phyloP scores from a whole-genome alignment of 768 basidiomycete species.

The Hygrocybe coccinea region DNA sequence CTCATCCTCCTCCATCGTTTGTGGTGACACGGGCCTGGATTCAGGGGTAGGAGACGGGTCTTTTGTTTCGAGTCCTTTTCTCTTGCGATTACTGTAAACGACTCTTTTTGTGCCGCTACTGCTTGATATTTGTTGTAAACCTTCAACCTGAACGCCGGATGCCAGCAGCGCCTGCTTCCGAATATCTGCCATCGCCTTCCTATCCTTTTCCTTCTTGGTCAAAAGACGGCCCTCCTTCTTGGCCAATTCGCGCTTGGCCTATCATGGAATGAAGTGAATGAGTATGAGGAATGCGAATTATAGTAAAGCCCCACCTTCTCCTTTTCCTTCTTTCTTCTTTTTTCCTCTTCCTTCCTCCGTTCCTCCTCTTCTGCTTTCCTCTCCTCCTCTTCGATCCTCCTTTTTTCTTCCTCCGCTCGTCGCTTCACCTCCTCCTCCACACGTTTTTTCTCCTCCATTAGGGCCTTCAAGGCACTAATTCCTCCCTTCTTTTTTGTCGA shows the following conservation, averaged over 20 bases:
- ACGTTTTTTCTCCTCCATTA: slow-evolving; percentile 90
- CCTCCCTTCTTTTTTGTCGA: slow-evolving; percentile 69
- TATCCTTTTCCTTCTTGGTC: slow-evolving; percentile 97
- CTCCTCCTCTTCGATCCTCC: slow-evolving; percentile 87
- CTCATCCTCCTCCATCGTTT: slow-evolving; percentile 26
- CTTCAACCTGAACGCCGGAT: slow-evolving; percentile 86
- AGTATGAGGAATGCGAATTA: slow-evolving; percentile 1
- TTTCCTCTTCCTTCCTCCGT: slow-evolving; percentile 73
- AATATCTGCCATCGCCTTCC: slow-evolving; percentile 84
- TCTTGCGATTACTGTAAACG: slow-evolving; percentile 80
- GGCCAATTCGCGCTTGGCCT: slow-evolving; percentile 85
- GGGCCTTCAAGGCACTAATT: slow-evolving; percentile 77
- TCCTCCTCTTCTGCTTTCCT: slow-evolving; percentile 71
- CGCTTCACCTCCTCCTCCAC: slow-evolving; percentile 78
- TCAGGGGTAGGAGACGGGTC: slow-evolving; percentile 51
- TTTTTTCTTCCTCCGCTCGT: slow-evolving; percentile 71
- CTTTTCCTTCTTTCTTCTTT: slow-evolving; percentile 78
- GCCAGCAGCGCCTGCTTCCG: slow-evolving; percentile 87
- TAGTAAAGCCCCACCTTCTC: slow-evolving; percentile 56
- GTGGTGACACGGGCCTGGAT: slow-evolving; percentile 46
- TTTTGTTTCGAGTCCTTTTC: slow-evolving; percentile 53
- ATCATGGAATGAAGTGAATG: slow-evolving; percentile 8
- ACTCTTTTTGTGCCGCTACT: slow-evolving; percentile 61
- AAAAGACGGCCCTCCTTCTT: slow-evolving; percentile 92
- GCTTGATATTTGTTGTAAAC: slow-evolving; percentile 58